A percentile compares a stretch with the other conserved stretches of the same genome.
Conservation (phyloP, 2,329 filamentous ascomycete genomes). For the Sporothrix euskadiensis region DNA sequence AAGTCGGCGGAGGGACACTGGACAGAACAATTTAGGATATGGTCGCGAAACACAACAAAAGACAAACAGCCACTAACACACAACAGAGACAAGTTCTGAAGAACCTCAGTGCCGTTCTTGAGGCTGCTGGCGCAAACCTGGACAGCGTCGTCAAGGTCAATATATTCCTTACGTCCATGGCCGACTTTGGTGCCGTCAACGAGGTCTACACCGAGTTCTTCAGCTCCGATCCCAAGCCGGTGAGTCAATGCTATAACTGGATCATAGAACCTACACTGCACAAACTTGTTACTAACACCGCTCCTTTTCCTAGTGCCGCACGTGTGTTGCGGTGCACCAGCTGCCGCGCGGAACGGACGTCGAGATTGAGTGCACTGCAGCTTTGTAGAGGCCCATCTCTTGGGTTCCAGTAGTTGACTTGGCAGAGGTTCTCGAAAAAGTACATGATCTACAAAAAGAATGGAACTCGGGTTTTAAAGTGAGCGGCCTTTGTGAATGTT, state of each 20-base stretch:
- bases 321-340: conserved; percentile 72
- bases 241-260: conserved; percentile 36
- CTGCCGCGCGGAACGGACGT: conserved; percentile 69
- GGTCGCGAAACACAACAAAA: not conserved
- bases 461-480: too few relatives aligned
- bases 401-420: not conserved
- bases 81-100: conserved; percentile 54
- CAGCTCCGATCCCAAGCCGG: conserved; percentile 48
- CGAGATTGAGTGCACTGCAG: conserved; percentile 68
- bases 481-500: too few relatives aligned
- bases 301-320: conserved; percentile 47
- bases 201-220: conserved; percentile 56
- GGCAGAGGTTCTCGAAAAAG: not conserved
- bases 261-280: not conserved
- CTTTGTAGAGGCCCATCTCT: not conserved
- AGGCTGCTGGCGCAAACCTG: conserved; percentile 59
- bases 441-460: too few relatives aligned
- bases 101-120: conserved; percentile 61
- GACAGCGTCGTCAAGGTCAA: conserved; percentile 67
- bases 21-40: too few relatives aligned
- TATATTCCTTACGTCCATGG: conserved; percentile 65
- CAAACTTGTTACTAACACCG: not conserved
- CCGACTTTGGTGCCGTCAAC: conserved; percentile 62
- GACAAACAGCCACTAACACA: conserved; percentile 26
- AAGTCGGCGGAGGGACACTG: conserved; percentile 24